A percentile compares a stretch with the other conserved stretches of the same genome.
These are phyloP conservation scores for Mycogone perniciosa DNA, from an alignment of 2,329 filamentous ascomycete species.

Conservation along the genomic window DNA sequence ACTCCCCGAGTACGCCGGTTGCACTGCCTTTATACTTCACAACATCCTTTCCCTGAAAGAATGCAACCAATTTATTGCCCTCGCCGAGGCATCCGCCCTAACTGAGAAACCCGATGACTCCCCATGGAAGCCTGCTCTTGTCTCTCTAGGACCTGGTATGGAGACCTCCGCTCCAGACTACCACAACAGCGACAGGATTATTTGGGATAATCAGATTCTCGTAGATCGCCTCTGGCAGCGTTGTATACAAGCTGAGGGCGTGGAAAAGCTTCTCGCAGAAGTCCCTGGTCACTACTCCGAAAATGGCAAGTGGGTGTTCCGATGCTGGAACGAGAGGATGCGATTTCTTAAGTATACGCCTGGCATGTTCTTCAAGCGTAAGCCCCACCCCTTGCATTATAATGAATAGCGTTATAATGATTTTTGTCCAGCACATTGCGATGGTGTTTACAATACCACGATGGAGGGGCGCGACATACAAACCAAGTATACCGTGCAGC, in stretches of 20 bases:
- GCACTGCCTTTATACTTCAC: constrained; percentile 55
- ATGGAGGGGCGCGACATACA: constrained; percentile 39
- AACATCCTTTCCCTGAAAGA: constrained; percentile 50
- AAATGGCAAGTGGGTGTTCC: constrained; percentile 35
- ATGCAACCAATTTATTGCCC: constrained; percentile 47
- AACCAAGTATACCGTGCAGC: constrained; percentile 49
- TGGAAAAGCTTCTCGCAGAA: constrained; percentile 34
- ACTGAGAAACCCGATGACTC: constrained; percentile 17
- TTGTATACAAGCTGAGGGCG: constrained; percentile 37
- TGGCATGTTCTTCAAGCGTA: constrained; percentile 65
- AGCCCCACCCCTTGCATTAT: constrained; percentile 14
- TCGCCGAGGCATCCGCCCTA: constrained; percentile 47
- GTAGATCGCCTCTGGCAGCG: constrained; percentile 58
- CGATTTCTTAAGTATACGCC: constrained; percentile 66
- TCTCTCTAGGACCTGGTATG: constrained; percentile 57
- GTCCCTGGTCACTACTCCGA: constrained; percentile 24
- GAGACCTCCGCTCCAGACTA: constrained; percentile 50
- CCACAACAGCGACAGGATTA: constrained; percentile 68
- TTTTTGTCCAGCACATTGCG: constrained; percentile 53
- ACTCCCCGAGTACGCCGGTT: constrained; percentile 45
- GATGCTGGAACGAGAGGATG: constrained; percentile 63
- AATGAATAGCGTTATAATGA: not conserved
- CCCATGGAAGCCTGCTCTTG: constrained; percentile 61
- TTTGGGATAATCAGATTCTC: constrained; percentile 61
- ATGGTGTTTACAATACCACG: constrained; percentile 53